Evolutionary conservation across 2,329 filamentous ascomycete species (phyloP).

Genomic region (Colletotrichum shisoi): DNA sequence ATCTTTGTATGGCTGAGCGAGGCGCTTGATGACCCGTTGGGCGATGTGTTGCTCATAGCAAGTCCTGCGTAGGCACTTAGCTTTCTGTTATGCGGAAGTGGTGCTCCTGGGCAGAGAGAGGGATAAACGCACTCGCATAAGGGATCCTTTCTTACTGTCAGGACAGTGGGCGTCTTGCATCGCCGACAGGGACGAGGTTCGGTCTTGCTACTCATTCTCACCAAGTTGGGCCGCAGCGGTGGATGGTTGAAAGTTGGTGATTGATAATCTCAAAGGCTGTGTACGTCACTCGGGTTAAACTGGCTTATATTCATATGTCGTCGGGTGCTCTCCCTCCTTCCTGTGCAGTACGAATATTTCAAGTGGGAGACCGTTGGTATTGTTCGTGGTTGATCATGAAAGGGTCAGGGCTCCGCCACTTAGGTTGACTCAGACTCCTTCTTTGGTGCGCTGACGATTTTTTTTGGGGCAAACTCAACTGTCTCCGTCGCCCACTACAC

Average conservation of each 20-base stretch:
- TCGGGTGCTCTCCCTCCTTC: background rate
- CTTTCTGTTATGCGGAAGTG: background rate
- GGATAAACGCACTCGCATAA: constrained; percentile 43
- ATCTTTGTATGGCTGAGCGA: constrained; percentile 61
- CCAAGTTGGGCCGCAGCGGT: constrained; percentile 2
- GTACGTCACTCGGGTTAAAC: too few species aligned
- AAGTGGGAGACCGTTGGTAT: background rate
- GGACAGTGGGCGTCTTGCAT: constrained; percentile 40
- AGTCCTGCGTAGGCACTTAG: constrained; percentile 43
- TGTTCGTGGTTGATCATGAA: constrained; percentile 5
- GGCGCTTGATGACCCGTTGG: constrained; percentile 80
- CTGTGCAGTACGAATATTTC: background rate
- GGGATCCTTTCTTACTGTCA: constrained; percentile 42
- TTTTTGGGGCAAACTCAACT: constrained; percentile 12
- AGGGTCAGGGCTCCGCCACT: constrained; percentile 22
- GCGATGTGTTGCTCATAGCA: constrained; percentile 83
- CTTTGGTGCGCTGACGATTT: constrained; percentile 3
- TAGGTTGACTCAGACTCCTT: constrained; percentile 27
- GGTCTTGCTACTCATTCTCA: constrained; percentile 25
- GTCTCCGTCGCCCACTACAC: constrained; percentile 2
- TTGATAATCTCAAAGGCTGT: background rate
- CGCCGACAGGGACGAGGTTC: constrained; percentile 40
- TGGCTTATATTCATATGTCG: too few species aligned
- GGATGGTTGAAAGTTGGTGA: background rate
- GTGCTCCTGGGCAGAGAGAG: constrained; percentile 1